These are phyloP conservation scores for Aphanocladium album DNA, from an alignment of 2,329 filamentous ascomycete genomes.

Conservation along the genomic window DNA sequence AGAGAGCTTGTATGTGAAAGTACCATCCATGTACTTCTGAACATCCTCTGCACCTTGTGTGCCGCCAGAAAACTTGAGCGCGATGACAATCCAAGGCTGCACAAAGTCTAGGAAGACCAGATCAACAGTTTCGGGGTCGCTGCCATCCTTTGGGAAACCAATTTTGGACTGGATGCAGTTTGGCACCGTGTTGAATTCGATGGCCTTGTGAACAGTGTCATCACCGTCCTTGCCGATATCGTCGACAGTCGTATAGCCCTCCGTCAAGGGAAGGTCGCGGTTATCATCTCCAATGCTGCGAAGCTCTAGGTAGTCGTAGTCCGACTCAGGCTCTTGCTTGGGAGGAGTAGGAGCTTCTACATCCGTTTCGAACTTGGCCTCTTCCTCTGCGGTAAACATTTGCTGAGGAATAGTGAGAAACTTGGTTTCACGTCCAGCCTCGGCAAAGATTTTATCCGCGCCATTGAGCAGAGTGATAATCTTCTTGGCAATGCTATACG, in stretches of 20 bases:
- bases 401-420: slow-evolving; percentile 48
- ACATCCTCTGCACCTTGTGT: slow-evolving; percentile 46
- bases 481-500: slow-evolving; percentile 67
- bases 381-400: slow-evolving; percentile 21
- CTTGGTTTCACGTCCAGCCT: slow-evolving; percentile 34
- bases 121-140: slow-evolving; percentile 68
- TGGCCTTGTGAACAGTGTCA: slow-evolving; percentile 74
- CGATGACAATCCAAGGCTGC: slow-evolving; percentile 72
- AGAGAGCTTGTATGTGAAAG: slow-evolving; percentile 51
- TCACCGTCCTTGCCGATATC: slow-evolving; percentile 81
- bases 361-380: background rate
- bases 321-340: slow-evolving; percentile 16
- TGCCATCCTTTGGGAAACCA: slow-evolving; percentile 49
- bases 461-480: slow-evolving; percentile 58
- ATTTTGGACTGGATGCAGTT: slow-evolving; percentile 75
- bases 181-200: slow-evolving; percentile 72
- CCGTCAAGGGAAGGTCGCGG: slow-evolving; percentile 39
- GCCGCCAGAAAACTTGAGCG: slow-evolving; percentile 57
- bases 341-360: slow-evolving; percentile 5
- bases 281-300: slow-evolving; percentile 20
- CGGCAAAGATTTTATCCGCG: slow-evolving; percentile 43
- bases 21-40: slow-evolving; percentile 46
- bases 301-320: slow-evolving; percentile 25
- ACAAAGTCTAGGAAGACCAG: slow-evolving; percentile 91
- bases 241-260: slow-evolving; percentile 85